Evolutionary conservation across 202 grass and related monocot species (phyloP).

Genomic region (Bolboschoenoplectus hybrid): DNA sequence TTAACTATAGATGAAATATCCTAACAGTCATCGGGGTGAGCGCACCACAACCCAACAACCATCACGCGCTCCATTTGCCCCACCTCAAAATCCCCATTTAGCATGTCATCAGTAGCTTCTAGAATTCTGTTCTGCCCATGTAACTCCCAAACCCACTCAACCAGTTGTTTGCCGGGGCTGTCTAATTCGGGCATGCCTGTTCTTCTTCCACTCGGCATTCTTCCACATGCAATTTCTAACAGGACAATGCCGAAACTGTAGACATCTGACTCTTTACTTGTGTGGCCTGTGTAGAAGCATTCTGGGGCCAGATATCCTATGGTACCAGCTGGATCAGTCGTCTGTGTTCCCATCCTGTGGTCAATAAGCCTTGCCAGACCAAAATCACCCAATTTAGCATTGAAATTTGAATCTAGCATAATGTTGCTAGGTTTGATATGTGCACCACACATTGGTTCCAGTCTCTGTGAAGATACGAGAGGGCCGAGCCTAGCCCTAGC

Average conservation of each 20-base stretch:
- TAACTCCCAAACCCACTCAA: constrained; percentile 58
- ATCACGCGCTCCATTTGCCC: constrained; percentile 47
- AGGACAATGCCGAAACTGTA: constrained; percentile 41
- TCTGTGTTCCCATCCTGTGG: constrained; percentile 29
- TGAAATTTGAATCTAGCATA: constrained; percentile 46
- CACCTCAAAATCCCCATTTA: constrained; percentile 31
- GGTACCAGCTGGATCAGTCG: constrained; percentile 38
- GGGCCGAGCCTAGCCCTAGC: constrained; percentile 33
- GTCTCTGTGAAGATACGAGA: constrained; percentile 40
- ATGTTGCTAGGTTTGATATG: constrained; percentile 44
- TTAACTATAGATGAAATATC: too few relatives aligned
- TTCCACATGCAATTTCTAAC: constrained; percentile 37
- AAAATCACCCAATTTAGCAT: constrained; percentile 47
- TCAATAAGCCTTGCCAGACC: constrained; percentile 46
- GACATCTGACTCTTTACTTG: constrained; percentile 36
- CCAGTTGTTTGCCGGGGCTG: background rate
- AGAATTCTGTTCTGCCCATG: constrained; percentile 31
- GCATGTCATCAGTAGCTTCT: constrained; percentile 39
- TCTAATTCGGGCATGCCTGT: background rate
- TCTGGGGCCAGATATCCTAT: constrained; percentile 45
- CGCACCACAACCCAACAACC: constrained; percentile 53
- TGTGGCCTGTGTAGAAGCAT: constrained; percentile 29
- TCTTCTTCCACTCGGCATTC: background rate
- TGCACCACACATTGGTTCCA: constrained; percentile 41
- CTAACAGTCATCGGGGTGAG: too few relatives aligned